These are phyloP conservation scores for Botrytis porri DNA, from an alignment of 2,329 filamentous ascomycete species.

Conservation along the genomic window DNA sequence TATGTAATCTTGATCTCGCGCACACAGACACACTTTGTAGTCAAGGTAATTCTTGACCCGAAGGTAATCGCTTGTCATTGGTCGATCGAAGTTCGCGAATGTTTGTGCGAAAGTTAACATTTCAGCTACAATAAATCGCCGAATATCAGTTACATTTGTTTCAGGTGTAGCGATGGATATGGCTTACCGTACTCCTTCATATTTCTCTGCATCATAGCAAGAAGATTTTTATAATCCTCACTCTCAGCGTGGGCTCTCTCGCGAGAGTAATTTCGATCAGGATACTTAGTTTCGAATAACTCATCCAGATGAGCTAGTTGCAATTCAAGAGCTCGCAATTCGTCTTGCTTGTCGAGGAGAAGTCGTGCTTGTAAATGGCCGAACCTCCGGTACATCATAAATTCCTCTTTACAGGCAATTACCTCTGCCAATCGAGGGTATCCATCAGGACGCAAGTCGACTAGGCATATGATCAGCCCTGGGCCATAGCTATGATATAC, in stretches of 20 bases:
- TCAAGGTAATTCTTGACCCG: constrained; percentile 37
- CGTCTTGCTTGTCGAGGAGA: constrained; percentile 31
- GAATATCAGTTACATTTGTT: background rate
- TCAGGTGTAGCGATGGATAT: background rate
- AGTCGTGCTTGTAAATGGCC: constrained; percentile 42
- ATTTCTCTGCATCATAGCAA: background rate
- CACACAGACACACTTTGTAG: constrained; percentile 24
- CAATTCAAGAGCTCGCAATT: constrained; percentile 24
- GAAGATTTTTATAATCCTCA: constrained; percentile 2
- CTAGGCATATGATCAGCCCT: constrained; percentile 7
- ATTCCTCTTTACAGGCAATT: constrained; percentile 41
- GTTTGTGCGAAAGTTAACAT: constrained; percentile 28
- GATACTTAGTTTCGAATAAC: constrained; percentile 7
- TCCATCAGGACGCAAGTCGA: constrained; percentile 31
- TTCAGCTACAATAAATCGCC: constrained; percentile 17
- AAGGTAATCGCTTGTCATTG: constrained; percentile 35
- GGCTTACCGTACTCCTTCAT: background rate
- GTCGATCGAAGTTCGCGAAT: constrained; percentile 34
- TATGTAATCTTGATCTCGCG: constrained; percentile 35
- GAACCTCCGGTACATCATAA: constrained; percentile 43
- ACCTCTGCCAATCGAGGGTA: constrained; percentile 42
- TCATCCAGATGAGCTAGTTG: constrained; percentile 23
- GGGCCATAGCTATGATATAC: background rate
- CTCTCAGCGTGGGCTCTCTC: constrained; percentile 17
- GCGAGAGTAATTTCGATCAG: constrained; percentile 13